Evolutionary conservation across 2,329 filamentous ascomycete species (phyloP).

Genomic region (Cordyceps javanica): DNA sequence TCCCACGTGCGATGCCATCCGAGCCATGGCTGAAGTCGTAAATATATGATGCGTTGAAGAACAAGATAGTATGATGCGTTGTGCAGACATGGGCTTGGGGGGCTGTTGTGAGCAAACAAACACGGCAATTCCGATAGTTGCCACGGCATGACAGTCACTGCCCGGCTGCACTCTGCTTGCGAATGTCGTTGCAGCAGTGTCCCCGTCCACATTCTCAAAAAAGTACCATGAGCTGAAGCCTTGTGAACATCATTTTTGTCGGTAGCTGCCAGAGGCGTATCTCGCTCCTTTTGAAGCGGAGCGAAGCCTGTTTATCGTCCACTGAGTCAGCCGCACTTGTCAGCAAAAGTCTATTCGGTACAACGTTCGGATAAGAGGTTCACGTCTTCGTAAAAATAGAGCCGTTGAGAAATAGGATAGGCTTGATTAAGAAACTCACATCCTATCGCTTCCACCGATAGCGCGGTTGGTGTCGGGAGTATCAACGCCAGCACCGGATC

Average conservation of each 20-base stretch:
- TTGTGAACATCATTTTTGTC: slow-evolving; percentile 27
- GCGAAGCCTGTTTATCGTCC: slow-evolving; percentile 78
- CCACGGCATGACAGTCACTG: not conserved
- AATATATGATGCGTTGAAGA: slow-evolving; percentile 34
- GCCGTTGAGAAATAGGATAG: slow-evolving; percentile 42
- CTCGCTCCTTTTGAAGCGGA: slow-evolving; percentile 68
- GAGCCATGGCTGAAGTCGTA: slow-evolving; percentile 34
- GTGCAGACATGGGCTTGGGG: not conserved
- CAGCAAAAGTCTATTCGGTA: slow-evolving; percentile 66
- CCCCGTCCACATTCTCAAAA: slow-evolving; percentile 8
- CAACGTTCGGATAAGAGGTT: slow-evolving; percentile 65
- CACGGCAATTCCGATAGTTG: not conserved
- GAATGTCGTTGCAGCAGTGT: not conserved
- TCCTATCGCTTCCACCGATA: slow-evolving; percentile 80
- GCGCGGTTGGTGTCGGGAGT: slow-evolving; percentile 68
- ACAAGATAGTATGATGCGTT: slow-evolving; percentile 34
- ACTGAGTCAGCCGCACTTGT: slow-evolving; percentile 78
- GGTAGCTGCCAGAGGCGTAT: slow-evolving; percentile 35
- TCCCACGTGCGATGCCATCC: slow-evolving; percentile 23
- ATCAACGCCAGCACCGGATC: slow-evolving; percentile 51
- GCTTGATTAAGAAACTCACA: slow-evolving; percentile 73
- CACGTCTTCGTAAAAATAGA: slow-evolving; percentile 68
- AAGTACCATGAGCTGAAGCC: slow-evolving; percentile 14
- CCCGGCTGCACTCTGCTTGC: not conserved
- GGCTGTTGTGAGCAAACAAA: not conserved